Evolutionary conservation across 768 basidiomycete genomes (phyloP).

Genomic region (Erythrobasidium yunnanense): DNA sequence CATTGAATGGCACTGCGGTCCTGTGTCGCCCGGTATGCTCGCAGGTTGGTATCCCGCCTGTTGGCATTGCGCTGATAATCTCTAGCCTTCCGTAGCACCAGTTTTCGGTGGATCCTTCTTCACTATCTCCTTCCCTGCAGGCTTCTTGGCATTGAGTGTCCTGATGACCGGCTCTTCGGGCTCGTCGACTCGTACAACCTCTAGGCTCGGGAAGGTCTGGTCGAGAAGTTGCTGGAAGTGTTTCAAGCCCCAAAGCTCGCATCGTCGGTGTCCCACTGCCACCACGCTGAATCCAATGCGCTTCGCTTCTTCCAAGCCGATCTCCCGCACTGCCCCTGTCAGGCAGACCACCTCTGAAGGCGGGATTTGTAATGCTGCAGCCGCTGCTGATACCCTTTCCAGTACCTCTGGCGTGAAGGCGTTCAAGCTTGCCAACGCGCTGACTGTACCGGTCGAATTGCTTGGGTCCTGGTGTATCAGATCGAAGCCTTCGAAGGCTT

Average conservation of each 20-base stretch:
- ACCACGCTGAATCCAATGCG: not conserved
- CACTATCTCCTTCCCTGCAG: too few relatives aligned
- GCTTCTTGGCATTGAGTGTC: not conserved
- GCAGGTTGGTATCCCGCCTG: too few relatives aligned
- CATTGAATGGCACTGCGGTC: too few relatives aligned
- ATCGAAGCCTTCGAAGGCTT: constrained; percentile 20
- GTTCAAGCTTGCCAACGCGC: constrained; percentile 7
- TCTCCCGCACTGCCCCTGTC: constrained; percentile 13
- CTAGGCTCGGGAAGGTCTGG: not conserved
- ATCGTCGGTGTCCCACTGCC: constrained; percentile 19
- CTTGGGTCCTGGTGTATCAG: not conserved
- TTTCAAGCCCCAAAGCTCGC: constrained; percentile 14
- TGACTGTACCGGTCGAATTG: not conserved
- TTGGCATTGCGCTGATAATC: too few relatives aligned
- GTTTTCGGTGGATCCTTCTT: too few relatives aligned
- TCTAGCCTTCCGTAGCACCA: too few relatives aligned
- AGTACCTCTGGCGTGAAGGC: constrained; percentile 20
- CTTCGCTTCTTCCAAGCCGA: constrained; percentile 1
- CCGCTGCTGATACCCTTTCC: not conserved
- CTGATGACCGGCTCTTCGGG: not conserved
- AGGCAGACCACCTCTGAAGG: not conserved
- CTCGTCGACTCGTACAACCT: constrained; percentile 1
- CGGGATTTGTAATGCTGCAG: not conserved
- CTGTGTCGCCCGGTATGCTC: too few relatives aligned
- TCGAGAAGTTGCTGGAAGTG: not conserved